Evolutionary conservation across 768 basidiomycete species (phyloP).

Genomic region (Podaxis rugospora): DNA sequence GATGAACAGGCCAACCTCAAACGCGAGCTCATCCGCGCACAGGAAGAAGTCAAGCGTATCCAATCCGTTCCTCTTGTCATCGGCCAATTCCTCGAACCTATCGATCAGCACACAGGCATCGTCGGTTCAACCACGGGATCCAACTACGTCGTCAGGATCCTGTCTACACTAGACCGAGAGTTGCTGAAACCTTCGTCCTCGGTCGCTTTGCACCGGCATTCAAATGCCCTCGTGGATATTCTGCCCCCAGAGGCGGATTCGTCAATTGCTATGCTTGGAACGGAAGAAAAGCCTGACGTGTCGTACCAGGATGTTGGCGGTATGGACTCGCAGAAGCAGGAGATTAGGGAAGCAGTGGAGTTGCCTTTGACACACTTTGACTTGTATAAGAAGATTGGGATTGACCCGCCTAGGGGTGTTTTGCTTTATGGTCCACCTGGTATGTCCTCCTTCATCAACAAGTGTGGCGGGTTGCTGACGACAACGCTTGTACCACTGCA

Average conservation of each 20-base stretch:
- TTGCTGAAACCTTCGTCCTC: slow-evolving; percentile 95
- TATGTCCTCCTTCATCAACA: slow-evolving; percentile 24
- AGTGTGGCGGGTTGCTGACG: background rate
- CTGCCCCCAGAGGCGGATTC: slow-evolving; percentile 98
- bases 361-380: slow-evolving; percentile 96
- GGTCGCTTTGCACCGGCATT: slow-evolving; percentile 98
- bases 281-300: slow-evolving; percentile 94
- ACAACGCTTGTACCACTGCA: slow-evolving; percentile 20
- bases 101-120: slow-evolving; percentile 95
- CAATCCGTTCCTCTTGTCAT: slow-evolving; percentile 98
- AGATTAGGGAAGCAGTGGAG: slow-evolving; percentile 98
- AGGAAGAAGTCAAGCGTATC: slow-evolving; percentile 99
- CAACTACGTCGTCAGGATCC: slow-evolving; percentile 96
- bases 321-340: slow-evolving; percentile 97
- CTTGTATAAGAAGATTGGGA: slow-evolving; percentile 98
- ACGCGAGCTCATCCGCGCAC: slow-evolving; percentile 95
- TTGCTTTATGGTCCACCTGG: slow-evolving; percentile 96
- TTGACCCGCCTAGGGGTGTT: slow-evolving; percentile 97
- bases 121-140: slow-evolving; percentile 97
- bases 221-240: slow-evolving; percentile 97
- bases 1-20: slow-evolving; percentile 98
- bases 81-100: slow-evolving; percentile 98
- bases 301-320: slow-evolving; percentile 94
- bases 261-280: slow-evolving; percentile 90
- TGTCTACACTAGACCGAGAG: slow-evolving; percentile 96